These are phyloP conservation scores for Glycyrrhiza uralensis DNA, from an alignment of 306 rosid species.

Conservation along the genomic window DNA sequence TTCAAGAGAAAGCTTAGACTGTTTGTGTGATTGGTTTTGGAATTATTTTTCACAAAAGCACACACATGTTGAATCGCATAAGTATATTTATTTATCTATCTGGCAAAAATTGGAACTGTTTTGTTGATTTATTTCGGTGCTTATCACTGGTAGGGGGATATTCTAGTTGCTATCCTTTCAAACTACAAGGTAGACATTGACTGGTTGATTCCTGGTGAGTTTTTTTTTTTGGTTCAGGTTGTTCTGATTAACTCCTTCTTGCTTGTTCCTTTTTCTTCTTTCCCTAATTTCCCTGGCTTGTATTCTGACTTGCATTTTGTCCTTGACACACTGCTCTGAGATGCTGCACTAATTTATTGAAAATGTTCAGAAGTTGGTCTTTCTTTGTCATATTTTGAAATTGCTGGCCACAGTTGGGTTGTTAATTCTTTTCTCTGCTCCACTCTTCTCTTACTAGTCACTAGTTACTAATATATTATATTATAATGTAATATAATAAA, in stretches of 20 bases:
- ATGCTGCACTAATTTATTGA: slow-evolving; percentile 2
- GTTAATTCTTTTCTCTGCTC: neutral
- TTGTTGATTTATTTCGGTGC: slow-evolving; percentile 15
- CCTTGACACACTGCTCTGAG: neutral
- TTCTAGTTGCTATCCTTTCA: slow-evolving; percentile 71
- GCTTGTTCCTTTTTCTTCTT: neutral
- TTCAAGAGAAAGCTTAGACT: neutral
- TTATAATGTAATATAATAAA: no score
- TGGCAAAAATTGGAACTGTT: neutral
- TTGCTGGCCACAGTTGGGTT: neutral
- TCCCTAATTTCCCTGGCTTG: slow-evolving; percentile 10
- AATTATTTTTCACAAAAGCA: neutral
- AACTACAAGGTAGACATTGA: slow-evolving; percentile 95
- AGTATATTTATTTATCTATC: slow-evolving; percentile 14
- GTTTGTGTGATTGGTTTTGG: neutral
- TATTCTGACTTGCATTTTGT: neutral
- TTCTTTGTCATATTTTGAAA: neutral
- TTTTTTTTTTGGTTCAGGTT: neutral
- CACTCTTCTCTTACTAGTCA: neutral
- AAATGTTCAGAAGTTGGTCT: slow-evolving; percentile 3
- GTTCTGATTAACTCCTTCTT: slow-evolving; percentile 8
- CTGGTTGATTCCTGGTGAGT: slow-evolving; percentile 89
- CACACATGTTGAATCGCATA: neutral
- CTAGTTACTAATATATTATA: neutral
- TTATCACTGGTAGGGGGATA: slow-evolving; percentile 64